Base-by-base conservation (phyloP, 441 rosid genomes). In the Corymbia calophylla region DNA sequence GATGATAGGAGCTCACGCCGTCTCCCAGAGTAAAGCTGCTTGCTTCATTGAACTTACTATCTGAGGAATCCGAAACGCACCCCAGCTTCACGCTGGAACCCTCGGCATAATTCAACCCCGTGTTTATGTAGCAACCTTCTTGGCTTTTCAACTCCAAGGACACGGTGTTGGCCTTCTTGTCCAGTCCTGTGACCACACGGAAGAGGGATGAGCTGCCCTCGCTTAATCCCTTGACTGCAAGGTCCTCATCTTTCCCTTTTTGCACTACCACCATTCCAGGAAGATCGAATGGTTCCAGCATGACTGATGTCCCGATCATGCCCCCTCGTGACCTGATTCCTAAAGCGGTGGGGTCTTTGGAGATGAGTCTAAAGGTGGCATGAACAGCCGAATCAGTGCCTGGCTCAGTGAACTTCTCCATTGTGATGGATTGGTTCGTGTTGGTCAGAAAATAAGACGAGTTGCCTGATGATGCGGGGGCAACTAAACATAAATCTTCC, bases 221-320 rank as follows among this genome's bases (percentile, higher is more conserved):
- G 8, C 25, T 48, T 1, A 93, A 91, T 88, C 89, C 93, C 86
- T 91, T 89, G 44, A 96, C 91, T 8, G 39, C 91, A 64, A 96
- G 91, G 88, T 86, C 49, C 17, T 87, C 14, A 18, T 91, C 95
- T 58, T 88, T 80, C 66, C 93, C 96, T 89, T 91, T 90, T 18
- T 88, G 91, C 86, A 87, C 94, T 54, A 98, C 82, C 88, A 94
- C 86, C 98, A 94, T 96, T 68, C 99, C 99, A 1, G 99, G 99
- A 89, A 92, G 93, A 91, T 95, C 95, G 68, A 96, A 96, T 87
- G 99, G 98, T 88, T 98, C 99, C 2, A 97, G 93, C 95, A 91
- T 91, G 85, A 98, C 96, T 32, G 89, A 87, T 92, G 95, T 92
- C 55, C 98, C 98, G 8, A 91, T 86, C 53, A 68, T 86, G 89